Conservation (phyloP, 257 asterid species). For the Handroanthus guayacan region DNA sequence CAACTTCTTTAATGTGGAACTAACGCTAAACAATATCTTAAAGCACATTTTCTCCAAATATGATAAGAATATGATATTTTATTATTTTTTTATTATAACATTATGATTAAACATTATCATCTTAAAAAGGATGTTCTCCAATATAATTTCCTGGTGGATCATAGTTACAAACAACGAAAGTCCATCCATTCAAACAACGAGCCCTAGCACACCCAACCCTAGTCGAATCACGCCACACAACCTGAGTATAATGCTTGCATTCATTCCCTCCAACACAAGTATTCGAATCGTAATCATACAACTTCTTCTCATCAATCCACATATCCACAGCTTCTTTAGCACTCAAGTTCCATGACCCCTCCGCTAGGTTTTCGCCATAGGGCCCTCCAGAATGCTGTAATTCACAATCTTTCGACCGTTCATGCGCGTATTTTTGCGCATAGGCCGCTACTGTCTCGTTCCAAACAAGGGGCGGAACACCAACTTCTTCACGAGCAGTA, state of each 20-base stretch:
- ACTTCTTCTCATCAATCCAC: constrained; percentile 53
- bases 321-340: constrained; percentile 44
- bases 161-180: constrained; percentile 53
- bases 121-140: constrained; percentile 53
- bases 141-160: constrained; percentile 47
- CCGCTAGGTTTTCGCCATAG: constrained; percentile 67
- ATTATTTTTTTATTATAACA: too few species aligned
- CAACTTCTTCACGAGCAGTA: constrained; percentile 43
- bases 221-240: constrained; percentile 50
- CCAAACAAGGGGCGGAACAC: constrained; percentile 54
- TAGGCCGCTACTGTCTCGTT: constrained; percentile 41
- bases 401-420: constrained; percentile 43
- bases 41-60: too few species aligned
- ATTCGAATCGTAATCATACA: constrained; percentile 33
- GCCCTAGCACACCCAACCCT: constrained; percentile 54
- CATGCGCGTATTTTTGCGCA: constrained; percentile 46
- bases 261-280: constrained; percentile 34
- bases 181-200: constrained; percentile 41
- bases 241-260: constrained; percentile 63
- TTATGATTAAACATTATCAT: too few species aligned
- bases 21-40: too few species aligned
- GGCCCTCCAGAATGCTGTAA: constrained; percentile 47
- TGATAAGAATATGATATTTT: too few species aligned
- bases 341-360: constrained; percentile 39
- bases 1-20: too few species aligned